Percentiles rank a stretch among this genome's conserved stretches.
phyloP scores from a whole-genome alignment of 1,284 basidiomycete genomes.

The Apiotrichum montevideense region DNA sequence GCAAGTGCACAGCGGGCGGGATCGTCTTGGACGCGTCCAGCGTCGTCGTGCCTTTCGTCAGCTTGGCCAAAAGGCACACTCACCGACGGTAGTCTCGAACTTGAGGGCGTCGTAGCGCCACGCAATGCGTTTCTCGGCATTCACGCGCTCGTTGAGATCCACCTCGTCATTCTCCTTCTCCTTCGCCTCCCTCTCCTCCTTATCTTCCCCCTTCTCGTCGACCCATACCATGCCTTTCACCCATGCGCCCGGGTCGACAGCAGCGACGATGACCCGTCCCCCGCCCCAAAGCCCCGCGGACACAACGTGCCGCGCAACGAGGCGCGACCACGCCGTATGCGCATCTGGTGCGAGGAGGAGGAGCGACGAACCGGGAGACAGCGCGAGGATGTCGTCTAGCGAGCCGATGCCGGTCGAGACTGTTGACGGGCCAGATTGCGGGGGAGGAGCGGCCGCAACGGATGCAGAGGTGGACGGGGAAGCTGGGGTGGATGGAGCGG shows the following conservation, averaged over 20 bases:
- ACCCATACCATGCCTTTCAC: slow-evolving; percentile 73
- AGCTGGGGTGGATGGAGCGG: not conserved
- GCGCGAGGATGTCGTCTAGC: slow-evolving; percentile 91
- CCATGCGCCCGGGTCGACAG: slow-evolving; percentile 53
- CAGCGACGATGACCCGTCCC: slow-evolving; percentile 66
- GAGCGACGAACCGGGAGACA: slow-evolving; percentile 73
- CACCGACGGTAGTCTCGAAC: slow-evolving; percentile 74
- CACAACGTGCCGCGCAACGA: slow-evolving; percentile 80
- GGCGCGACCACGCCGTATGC: slow-evolving; percentile 77
- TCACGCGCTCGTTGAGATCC: slow-evolving; percentile 51
- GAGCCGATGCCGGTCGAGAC: slow-evolving; percentile 86
- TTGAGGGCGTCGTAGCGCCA: slow-evolving; percentile 90
- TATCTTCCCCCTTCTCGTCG: slow-evolving; percentile 33
- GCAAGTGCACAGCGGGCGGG: slow-evolving; percentile 17
- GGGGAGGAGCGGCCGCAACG: slow-evolving; percentile 49
- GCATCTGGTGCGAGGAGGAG: slow-evolving; percentile 71
- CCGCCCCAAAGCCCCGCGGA: slow-evolving; percentile 73
- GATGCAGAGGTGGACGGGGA: not conserved
- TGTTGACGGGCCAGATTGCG: slow-evolving; percentile 46
- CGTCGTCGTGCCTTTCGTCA: slow-evolving; percentile 2
- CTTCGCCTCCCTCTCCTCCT: slow-evolving; percentile 46
- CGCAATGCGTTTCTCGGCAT: slow-evolving; percentile 63
- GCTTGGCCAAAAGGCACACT: slow-evolving; percentile 3
- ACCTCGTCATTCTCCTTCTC: slow-evolving; percentile 50
- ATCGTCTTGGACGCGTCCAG: slow-evolving; percentile 18